Evolutionary conservation across 2,329 filamentous ascomycete species (phyloP), one percentile per base, ranked within the genome.

Genomic region (Pseudofabraea citricarpa): DNA sequence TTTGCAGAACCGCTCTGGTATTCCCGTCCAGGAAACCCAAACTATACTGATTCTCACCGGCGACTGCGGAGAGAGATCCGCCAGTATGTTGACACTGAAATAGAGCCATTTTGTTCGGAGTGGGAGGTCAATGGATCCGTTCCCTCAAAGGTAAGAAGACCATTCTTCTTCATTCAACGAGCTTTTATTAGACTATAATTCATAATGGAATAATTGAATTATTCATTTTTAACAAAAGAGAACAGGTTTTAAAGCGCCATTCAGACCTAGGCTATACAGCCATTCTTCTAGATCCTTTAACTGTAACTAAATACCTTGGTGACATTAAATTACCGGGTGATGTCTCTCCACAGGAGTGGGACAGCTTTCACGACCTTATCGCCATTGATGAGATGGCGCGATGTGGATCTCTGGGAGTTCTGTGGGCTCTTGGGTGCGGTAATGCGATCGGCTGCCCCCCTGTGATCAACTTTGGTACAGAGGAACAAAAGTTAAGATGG

Each of bases 341-440:
- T 13, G 39, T 97, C 15, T 7, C 15, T 0, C 71, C 85, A 1
- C 87, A 95, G 67, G 83, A 90, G 64, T 97, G 90, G 90, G 90
- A 96, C 69, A 78, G 93, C 39, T 97, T 96, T 81, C 91, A 96
- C 69, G 91, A 96, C 75, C 77, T 96, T 78, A 75, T 96, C 36
- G 63, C 95, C 48, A 95, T 90, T 3, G 91, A 97, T 56, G 91
- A 97, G 74, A 72, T 97, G 37, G 94, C 87, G 36, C 87, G 90
- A 42, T 73, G 81, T 40, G 90, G 85, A 45, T 93, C 87, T 33
- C 90, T 90, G 59, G 90, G 90, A 47, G 84, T 95, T 50, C 89
- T 96, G 18, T 96, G 90, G 90, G 94, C 94, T 65, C 70, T 95
- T 59, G 83, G 95, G 46, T 90, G 90, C 56, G 90, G 90, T 20